A percentile compares a stretch with the other conserved stretches of the same genome.
Evolutionary conservation across 352 stramenopile genomes (phyloP).

Genomic region (Phytopythium oedochilum): DNA sequence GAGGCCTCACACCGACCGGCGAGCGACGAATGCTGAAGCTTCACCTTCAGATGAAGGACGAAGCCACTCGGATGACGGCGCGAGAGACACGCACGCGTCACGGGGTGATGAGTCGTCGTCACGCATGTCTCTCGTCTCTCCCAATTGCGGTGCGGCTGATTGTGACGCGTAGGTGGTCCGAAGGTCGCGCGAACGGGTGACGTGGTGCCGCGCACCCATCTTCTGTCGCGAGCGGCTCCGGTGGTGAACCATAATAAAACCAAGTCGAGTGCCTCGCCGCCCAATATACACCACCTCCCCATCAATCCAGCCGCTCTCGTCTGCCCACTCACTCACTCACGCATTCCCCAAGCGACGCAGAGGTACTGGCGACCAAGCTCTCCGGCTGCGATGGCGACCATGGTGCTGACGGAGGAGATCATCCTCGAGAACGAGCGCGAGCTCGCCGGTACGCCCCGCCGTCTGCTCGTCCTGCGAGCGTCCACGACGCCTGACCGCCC

Average conservation of each 20-base stretch:
- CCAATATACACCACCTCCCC: too few species aligned
- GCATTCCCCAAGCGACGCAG: background rate
- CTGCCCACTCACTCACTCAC: background rate
- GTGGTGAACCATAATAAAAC: background rate
- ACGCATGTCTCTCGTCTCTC: background rate
- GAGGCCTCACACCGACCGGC: too few species aligned
- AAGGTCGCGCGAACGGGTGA: slow-evolving; percentile 3
- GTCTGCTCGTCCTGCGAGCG: background rate
- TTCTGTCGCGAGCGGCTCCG: background rate
- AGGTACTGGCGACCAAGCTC: background rate
- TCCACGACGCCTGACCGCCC: background rate
- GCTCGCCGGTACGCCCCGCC: slow-evolving; percentile 41
- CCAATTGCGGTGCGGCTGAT: slow-evolving; percentile 2
- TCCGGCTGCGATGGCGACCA: background rate
- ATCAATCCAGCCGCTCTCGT: background rate
- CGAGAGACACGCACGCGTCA: background rate
- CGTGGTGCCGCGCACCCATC: background rate
- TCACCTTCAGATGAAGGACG: background rate
- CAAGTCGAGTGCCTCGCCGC: too few species aligned
- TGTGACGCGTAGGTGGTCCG: background rate
- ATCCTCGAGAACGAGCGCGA: slow-evolving; percentile 69
- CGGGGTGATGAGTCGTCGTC: background rate
- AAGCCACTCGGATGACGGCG: background rate
- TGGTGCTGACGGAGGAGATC: slow-evolving; percentile 26
- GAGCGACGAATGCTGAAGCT: too few species aligned